Evolutionary conservation across 164 flowering plant genomes (phyloP), one percentile per base, ranked within the genome.

Genomic region (Tinospora cordifolia): DNA sequence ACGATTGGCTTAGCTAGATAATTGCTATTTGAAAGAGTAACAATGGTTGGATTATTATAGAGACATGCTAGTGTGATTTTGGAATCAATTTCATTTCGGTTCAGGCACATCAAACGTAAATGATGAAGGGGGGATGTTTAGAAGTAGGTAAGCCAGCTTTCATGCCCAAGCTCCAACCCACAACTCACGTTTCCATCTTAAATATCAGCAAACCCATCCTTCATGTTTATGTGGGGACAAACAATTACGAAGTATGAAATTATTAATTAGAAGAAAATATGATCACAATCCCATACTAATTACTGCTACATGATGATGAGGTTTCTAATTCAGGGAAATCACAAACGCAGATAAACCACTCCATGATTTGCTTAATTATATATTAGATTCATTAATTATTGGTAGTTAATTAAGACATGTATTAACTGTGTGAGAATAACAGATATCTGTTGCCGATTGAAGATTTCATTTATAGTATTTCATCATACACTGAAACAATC

Each of bases 141-240:
- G 6, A 9, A 54, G 60, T 19, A n/a, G 9, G 21, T 54, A 54
- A 8, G 19, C 60, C 60, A 54, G 60, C 24, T 54, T 54, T 54
- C 24, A n/a, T 54, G 60, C 60, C 60, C 24, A 54, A 54, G 8
- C n/a, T 22, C 60, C 60, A 54, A 24, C 60, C 60, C 60, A 19
- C 60, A 54, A 54, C 21, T n/a, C 60, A 54, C 60, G 60, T 54
- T 54, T 17, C 60, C 60, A 54, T 54, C 60, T 54, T 54, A 19
- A 44, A 44, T 44, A 14, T 1, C 47, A 13, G 12, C 12, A n/a
- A n/a, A n/a, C 47, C 47, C 47, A 7, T 44, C 36, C 36, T 30
- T 44, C 9, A 44, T 9, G 14, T 1, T 9, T 22, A 54, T n/a
- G 59, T n/a, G 59, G 21, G 19, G 58, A 15, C 58, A 22, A 1